These are phyloP conservation scores for Blastobotrys chiropterorum DNA, from an alignment of 805 yeast species.

Conservation along the genomic window DNA sequence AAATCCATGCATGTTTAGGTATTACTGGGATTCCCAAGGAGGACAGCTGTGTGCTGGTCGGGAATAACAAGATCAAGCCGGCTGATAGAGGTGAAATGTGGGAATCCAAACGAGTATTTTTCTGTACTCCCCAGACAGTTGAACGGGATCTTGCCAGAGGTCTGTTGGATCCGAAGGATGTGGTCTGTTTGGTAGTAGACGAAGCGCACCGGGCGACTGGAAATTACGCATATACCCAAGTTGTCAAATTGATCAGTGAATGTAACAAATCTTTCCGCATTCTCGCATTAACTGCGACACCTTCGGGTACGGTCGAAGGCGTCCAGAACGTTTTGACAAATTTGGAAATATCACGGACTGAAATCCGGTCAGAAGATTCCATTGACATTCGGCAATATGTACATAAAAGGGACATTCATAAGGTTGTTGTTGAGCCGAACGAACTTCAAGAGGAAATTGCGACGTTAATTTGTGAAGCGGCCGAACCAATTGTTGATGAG, in stretches of 20 bases:
- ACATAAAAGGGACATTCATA: conserved; percentile 57
- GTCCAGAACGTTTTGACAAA: conserved; percentile 81
- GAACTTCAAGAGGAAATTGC: conserved; percentile 52
- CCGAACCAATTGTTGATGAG: conserved; percentile 55
- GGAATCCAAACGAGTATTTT: conserved; percentile 71
- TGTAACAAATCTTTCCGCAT: conserved; percentile 65
- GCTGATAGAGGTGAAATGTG: conserved; percentile 74
- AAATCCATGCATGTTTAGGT: conserved; percentile 84
- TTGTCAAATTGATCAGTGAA: conserved; percentile 59
- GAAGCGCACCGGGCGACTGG: conserved; percentile 96
- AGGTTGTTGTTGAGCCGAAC: conserved; percentile 49
- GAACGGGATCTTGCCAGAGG: conserved; percentile 83
- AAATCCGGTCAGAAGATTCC: conserved; percentile 79
- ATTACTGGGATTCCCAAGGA: conserved; percentile 75
- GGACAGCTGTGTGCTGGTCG: conserved; percentile 74
- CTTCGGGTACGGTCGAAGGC: conserved; percentile 80
- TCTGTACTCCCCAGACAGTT: conserved; percentile 94
- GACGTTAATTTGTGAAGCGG: conserved; percentile 52
- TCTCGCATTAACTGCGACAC: conserved; percentile 92
- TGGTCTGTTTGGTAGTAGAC: conserved; percentile 77
- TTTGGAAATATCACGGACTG: conserved; percentile 66
- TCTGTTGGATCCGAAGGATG: conserved; percentile 62
- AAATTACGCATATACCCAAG: conserved; percentile 80
- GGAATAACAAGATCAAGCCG: conserved; percentile 31
- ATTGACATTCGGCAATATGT: conserved; percentile 75